phyloP scores from a whole-genome alignment of 306 rosid genomes.

The Prunus mongolica region DNA sequence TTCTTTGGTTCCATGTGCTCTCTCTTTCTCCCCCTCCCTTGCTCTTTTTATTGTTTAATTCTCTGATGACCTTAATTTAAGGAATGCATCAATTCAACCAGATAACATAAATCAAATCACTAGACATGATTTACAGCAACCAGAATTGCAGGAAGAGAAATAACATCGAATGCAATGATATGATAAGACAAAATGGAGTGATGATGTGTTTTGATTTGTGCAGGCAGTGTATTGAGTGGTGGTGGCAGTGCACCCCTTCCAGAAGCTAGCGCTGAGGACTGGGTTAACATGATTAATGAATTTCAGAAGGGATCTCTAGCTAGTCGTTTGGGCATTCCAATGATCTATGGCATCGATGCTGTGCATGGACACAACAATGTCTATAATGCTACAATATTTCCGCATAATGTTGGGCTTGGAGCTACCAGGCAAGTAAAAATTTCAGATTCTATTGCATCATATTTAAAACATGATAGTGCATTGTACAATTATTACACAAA shows the following conservation, averaged over 20 bases:
- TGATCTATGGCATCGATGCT: conserved; percentile 97
- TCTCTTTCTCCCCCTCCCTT: too few relatives aligned
- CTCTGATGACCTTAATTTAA: not conserved
- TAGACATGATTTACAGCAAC: not conserved
- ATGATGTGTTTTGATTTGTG: conserved; percentile 1
- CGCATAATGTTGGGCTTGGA: conserved; percentile 94
- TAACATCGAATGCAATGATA: not conserved
- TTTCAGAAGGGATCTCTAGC: conserved; percentile 76
- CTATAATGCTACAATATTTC: conserved; percentile 89
- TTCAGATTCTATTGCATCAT: not conserved
- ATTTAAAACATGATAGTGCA: not conserved
- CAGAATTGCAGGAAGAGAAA: not conserved
- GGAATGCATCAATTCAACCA: not conserved
- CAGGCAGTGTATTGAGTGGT: conserved; percentile 97
- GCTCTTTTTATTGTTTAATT: not conserved
- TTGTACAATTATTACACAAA: not conserved
- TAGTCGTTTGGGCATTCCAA: conserved; percentile 87
- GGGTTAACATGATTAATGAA: conserved; percentile 86
- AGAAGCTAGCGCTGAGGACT: conserved; percentile 79
- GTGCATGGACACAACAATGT: conserved; percentile 98
- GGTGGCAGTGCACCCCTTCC: conserved; percentile 94
- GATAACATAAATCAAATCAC: not conserved
- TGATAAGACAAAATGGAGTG: conserved; percentile 4
- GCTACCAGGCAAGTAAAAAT: conserved; percentile 75
- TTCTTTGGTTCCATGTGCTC: too few relatives aligned